Percentiles rank a stretch among this genome's conserved stretches.
phyloP scores from a whole-genome alignment of 2,329 filamentous ascomycete species.

The Beauveria bassiana region DNA sequence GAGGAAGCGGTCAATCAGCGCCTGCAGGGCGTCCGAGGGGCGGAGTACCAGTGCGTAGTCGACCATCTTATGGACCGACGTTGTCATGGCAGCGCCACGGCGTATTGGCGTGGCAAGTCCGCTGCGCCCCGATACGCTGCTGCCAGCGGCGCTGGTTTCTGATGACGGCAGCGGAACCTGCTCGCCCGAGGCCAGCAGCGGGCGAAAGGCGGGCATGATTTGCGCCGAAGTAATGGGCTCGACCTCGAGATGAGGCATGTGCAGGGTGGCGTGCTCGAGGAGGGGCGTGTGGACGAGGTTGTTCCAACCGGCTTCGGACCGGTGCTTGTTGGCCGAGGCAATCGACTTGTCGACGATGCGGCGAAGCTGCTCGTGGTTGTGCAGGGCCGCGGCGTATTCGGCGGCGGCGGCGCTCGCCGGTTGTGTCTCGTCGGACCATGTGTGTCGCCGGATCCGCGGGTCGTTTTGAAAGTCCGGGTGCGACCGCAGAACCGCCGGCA shows the following conservation, averaged over 20 bases:
- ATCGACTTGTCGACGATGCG: neutral
- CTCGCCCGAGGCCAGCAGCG: neutral
- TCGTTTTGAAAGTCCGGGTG: neutral
- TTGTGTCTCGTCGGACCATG: neutral
- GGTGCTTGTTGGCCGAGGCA: neutral
- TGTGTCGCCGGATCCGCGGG: neutral
- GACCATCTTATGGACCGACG: slow-evolving; percentile 1
- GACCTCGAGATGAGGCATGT: neutral
- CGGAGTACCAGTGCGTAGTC: neutral
- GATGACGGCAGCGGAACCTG: neutral
- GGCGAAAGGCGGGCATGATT: neutral
- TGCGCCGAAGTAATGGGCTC: neutral
- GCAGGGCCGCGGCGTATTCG: neutral
- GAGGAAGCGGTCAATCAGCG: neutral
- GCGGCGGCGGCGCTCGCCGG: neutral
- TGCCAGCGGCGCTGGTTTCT: neutral
- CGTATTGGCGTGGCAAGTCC: neutral
- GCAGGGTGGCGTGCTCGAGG: neutral
- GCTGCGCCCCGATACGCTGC: neutral
- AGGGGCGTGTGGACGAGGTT: neutral
- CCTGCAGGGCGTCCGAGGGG: neutral
- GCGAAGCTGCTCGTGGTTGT: neutral
- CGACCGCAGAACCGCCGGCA: neutral
- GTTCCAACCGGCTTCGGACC: neutral
- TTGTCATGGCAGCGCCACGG: neutral